phyloP scores from a whole-genome alignment of 1,284 basidiomycete species.

The Lentinula novae-zelandiae region DNA sequence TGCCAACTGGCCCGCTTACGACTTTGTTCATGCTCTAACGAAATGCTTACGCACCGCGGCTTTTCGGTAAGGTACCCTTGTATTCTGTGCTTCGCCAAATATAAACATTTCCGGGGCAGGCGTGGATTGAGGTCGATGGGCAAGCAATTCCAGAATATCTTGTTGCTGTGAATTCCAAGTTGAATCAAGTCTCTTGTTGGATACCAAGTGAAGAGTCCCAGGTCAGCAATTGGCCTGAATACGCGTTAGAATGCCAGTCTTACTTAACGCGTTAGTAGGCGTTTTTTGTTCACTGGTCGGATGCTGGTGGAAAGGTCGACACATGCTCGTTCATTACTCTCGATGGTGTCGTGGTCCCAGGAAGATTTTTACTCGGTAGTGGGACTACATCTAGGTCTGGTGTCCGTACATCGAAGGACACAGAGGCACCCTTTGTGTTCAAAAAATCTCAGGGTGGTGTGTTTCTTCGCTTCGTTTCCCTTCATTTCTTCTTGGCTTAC shows the following conservation, averaged over 20 bases:
- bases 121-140: constrained; percentile 57
- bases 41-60: constrained; percentile 52
- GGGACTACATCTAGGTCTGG: constrained; percentile 45
- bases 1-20: background rate
- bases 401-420: constrained; percentile 38
- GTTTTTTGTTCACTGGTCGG: constrained; percentile 60
- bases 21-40: constrained; percentile 5
- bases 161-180: constrained; percentile 37
- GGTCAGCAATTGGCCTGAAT: constrained; percentile 28
- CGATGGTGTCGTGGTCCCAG: constrained; percentile 56
- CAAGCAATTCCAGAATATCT: constrained; percentile 48
- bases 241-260: background rate
- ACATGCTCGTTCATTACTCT: constrained; percentile 56
- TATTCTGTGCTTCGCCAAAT: background rate
- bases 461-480: background rate
- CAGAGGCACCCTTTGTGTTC: constrained; percentile 58
- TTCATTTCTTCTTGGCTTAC: background rate
- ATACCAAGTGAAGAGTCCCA: constrained; percentile 55
- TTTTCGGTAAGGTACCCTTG: constrained; percentile 35
- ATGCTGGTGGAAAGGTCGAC: constrained; percentile 47
- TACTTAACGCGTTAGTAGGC: constrained; percentile 28
- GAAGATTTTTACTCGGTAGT: constrained; percentile 52
- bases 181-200: constrained; percentile 56
- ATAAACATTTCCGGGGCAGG: constrained; percentile 18
- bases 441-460: constrained; percentile 28